Evolutionary conservation across 2,329 filamentous ascomycete species (phyloP).

Genomic region (Aaosphaeria pasadenensis): DNA sequence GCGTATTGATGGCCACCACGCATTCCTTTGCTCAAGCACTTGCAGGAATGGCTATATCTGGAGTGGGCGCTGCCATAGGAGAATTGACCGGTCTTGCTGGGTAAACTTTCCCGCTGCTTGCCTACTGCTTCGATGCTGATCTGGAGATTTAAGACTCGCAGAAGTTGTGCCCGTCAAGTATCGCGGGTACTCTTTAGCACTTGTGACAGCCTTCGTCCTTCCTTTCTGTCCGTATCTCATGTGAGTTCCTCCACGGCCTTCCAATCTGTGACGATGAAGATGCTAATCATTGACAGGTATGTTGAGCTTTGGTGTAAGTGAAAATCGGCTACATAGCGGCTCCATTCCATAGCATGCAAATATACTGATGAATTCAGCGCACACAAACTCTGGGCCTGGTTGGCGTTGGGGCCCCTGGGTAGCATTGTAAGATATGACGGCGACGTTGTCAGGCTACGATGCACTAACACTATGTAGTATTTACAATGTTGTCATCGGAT

Average conservation of each 20-base stretch:
- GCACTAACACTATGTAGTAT: constrained; percentile 12
- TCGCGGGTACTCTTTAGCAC: constrained; percentile 30
- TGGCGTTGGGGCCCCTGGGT: constrained; percentile 38
- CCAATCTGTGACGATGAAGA: constrained; percentile 2
- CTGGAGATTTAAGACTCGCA: constrained; percentile 16
- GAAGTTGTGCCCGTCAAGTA: constrained; percentile 33
- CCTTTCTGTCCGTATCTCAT: constrained; percentile 32
- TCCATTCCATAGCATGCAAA: background rate
- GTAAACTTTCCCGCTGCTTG: constrained; percentile 12
- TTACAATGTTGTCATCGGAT: constrained; percentile 27
- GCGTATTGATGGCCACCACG: constrained; percentile 23
- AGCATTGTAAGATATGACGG: constrained; percentile 12
- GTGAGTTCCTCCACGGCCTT: background rate
- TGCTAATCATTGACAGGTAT: constrained; percentile 8
- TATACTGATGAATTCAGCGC: background rate
- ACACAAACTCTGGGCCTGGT: constrained; percentile 3
- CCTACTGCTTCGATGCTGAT: constrained; percentile 4
- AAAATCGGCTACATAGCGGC: constrained; percentile 1
- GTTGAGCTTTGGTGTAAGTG: constrained; percentile 23
- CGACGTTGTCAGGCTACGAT: background rate
- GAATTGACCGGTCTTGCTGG: constrained; percentile 35
- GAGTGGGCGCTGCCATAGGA: constrained; percentile 32
- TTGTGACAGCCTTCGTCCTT: constrained; percentile 32
- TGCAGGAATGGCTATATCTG: constrained; percentile 32
- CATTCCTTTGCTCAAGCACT: constrained; percentile 33